phyloP scores from a whole-genome alignment of 1,139 yeast species.

The Debaryomyces sp. region DNA sequence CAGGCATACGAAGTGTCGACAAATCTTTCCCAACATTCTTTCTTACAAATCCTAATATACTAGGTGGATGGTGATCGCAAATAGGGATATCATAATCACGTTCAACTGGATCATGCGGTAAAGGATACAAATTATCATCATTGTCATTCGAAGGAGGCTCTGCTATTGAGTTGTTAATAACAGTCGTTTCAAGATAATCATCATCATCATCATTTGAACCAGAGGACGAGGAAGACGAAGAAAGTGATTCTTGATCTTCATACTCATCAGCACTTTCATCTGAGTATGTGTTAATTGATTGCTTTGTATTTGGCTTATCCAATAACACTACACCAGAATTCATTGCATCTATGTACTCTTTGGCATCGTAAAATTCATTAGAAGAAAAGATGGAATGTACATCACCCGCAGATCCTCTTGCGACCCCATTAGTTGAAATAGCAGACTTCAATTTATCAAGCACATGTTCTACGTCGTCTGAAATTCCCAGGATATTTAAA shows the following conservation, averaged over 20 bases:
- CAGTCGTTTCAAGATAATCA: background rate
- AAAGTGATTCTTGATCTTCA: conserved; percentile 16
- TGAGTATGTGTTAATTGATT: conserved; percentile 6
- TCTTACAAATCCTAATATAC: conserved; percentile 74
- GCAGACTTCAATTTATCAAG: conserved; percentile 17
- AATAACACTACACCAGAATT: conserved; percentile 41
- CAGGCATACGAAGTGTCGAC: conserved; percentile 89
- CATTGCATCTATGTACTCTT: conserved; percentile 51
- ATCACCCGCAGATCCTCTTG: conserved; percentile 20
- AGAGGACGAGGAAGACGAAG: conserved; percentile 12
- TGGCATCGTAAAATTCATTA: conserved; percentile 68
- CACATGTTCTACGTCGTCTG: conserved; percentile 21
- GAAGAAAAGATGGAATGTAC: conserved; percentile 32
- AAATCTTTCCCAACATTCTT: conserved; percentile 93
- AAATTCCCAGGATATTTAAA: conserved; percentile 17
- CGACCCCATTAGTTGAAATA: conserved; percentile 7
- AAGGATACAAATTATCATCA: conserved; percentile 60
- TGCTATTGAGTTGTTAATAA: background rate
- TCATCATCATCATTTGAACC: conserved; percentile 10
- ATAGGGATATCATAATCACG: conserved; percentile 66
- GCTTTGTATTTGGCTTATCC: conserved; percentile 15
- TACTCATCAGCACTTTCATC: conserved; percentile 14
- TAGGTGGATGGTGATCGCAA: conserved; percentile 74
- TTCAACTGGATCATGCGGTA: conserved; percentile 53
- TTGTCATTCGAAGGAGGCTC: conserved; percentile 14